A percentile compares a stretch with the other conserved stretches of the same genome.
phyloP scores from a whole-genome alignment of 2,329 filamentous ascomycete genomes.

The Talaromyces albobiverticillius region DNA sequence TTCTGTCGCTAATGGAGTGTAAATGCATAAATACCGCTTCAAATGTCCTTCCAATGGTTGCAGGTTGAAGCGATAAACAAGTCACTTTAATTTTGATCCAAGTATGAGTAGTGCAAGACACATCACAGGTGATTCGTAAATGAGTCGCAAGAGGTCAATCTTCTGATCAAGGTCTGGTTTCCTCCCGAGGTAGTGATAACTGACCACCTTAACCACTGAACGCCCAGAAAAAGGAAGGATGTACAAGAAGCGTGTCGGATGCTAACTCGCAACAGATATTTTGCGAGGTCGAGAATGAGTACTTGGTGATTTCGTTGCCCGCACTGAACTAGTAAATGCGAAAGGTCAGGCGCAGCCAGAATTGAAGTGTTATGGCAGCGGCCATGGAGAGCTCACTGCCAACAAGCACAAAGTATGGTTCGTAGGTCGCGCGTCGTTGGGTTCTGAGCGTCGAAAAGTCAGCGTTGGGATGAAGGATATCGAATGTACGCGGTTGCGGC shows the following conservation, averaged over 20 bases:
- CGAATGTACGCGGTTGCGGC: background rate
- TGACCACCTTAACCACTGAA: background rate
- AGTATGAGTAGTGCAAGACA: background rate
- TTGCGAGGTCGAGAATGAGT: background rate
- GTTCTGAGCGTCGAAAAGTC: background rate
- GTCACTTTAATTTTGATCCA: background rate
- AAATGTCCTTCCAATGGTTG: background rate
- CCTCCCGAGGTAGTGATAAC: background rate
- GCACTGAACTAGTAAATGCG: slow-evolving; percentile 1
- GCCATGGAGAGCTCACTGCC: slow-evolving; percentile 12
- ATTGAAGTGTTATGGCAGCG: slow-evolving; percentile 8
- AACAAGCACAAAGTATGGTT: background rate
- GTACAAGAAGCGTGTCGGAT: background rate
- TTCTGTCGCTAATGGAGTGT: background rate
- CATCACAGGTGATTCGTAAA: background rate
- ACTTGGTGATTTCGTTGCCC: background rate
- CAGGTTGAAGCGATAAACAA: background rate
- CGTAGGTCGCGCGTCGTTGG: background rate
- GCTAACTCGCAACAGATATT: background rate
- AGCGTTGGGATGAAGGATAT: background rate
- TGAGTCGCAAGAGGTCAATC: background rate
- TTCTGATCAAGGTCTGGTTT: background rate
- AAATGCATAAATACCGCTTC: slow-evolving; percentile 5
- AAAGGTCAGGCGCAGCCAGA: slow-evolving; percentile 12
- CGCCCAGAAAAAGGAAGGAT: background rate